Conservation (phyloP, 768 basidiomycete species). For the Rhodotorula babjevae region DNA sequence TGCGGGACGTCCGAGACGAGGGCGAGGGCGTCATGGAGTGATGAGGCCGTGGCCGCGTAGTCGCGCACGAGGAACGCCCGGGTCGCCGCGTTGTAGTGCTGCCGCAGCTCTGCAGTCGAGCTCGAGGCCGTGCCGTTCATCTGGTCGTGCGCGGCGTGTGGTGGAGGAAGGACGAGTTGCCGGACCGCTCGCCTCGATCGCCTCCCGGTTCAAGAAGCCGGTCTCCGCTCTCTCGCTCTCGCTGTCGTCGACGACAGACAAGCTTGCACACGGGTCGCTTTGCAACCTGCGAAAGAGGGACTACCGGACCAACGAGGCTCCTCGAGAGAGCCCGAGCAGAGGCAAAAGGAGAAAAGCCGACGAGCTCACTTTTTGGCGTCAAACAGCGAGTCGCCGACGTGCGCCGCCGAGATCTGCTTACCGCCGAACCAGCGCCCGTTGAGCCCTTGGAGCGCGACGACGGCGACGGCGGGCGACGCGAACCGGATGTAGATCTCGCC, state of each 20-base stretch:
- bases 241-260: too few relatives aligned
- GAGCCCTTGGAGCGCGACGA: conserved; percentile 77
- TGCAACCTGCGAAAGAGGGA: too few relatives aligned
- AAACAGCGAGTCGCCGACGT: conserved; percentile 33
- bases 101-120: neutral
- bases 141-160: neutral
- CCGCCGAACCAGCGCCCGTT: conserved; percentile 84
- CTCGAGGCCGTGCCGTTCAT: neutral
- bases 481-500: conserved; percentile 98
- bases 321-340: too few relatives aligned
- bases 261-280: too few relatives aligned
- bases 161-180: neutral
- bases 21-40: neutral
- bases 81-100: conserved; percentile 23
- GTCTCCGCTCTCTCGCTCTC: too few relatives aligned
- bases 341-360: too few relatives aligned
- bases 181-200: neutral
- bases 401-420: conserved; percentile 33
- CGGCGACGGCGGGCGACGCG: conserved; percentile 68
- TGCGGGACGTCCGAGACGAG: neutral
- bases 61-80: conserved; percentile 34
- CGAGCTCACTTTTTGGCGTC: conserved; percentile 6
- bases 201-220: neutral
- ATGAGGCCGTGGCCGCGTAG: conserved; percentile 14
- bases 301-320: too few relatives aligned